These are phyloP conservation scores for Schizopora paradoxa DNA, from an alignment of 1,284 basidiomycete species.

Conservation along the genomic window DNA sequence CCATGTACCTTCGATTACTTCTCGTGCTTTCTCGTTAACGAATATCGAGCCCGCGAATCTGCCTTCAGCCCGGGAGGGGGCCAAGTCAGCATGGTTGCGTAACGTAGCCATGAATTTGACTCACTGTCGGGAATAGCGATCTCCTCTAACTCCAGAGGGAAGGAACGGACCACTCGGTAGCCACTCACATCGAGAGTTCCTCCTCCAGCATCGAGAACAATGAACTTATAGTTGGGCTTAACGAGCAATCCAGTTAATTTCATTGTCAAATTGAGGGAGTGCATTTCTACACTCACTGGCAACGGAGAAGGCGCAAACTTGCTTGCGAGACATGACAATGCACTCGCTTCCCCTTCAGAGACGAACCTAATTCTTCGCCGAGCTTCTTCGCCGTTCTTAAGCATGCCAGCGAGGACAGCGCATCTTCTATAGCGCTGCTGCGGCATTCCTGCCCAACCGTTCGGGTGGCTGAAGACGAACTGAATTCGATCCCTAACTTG, in stretches of 20 bases:
- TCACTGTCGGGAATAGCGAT: constrained; percentile 75
- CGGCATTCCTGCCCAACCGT: constrained; percentile 79
- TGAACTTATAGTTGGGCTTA: neutral
- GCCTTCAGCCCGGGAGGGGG: constrained; percentile 40
- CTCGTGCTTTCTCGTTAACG: constrained; percentile 38
- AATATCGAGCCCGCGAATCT: constrained; percentile 76
- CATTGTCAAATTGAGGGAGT: neutral
- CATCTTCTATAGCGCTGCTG: constrained; percentile 69
- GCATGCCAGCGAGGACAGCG: constrained; percentile 58
- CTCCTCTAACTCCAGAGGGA: constrained; percentile 42
- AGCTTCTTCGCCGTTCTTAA: constrained; percentile 63
- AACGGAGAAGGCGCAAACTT: constrained; percentile 68
- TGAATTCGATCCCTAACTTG: constrained; percentile 55
- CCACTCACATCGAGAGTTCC: neutral
- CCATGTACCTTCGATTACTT: constrained; percentile 10
- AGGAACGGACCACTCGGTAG: neutral
- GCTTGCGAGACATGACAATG: constrained; percentile 72
- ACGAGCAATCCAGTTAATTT: neutral
- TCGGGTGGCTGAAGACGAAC: constrained; percentile 70
- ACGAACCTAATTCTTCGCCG: constrained; percentile 67
- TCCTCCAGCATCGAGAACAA: neutral
- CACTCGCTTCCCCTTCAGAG: constrained; percentile 73
- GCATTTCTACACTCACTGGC: constrained; percentile 39
- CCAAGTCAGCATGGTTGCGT: constrained; percentile 5
- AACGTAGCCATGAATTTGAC: constrained; percentile 22